Base-by-base conservation (phyloP, 441 rosid genomes). In the Jatropha podagrica region DNA sequence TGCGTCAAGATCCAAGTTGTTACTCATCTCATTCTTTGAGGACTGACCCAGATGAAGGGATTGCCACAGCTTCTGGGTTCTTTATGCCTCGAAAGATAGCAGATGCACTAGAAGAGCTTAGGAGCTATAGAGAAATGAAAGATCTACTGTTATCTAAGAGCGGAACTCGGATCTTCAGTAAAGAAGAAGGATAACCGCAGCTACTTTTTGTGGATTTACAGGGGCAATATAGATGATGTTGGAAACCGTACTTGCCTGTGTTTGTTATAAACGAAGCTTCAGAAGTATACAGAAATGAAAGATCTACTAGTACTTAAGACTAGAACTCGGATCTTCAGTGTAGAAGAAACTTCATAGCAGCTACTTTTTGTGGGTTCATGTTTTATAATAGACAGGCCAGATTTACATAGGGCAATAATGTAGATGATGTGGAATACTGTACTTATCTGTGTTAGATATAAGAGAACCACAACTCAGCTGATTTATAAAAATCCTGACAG, bases 41-140 rank as follows among this genome's bases (percentile, higher is more conserved):
- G 77, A 68, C 72, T 42, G 89, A 89, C 72, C 72, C 73, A 56
- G 92, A 85, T 74, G 91, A 83, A 60, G 89, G 81, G 37, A 74
- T 87, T 48, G 85, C 86, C 48, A 78, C 90, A n/a, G 89, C 92
- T 67, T 90, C 94, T 46, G 97, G 87, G 68, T 87, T 83, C 84
- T 89, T 88, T 11, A 76, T 91, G 88, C 88, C 90, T 0, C 86
- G 89, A 46, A 90, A 84, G 82, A 85, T 92, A 20, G 74, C 88
- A 1, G 97, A 94, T 85, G 98, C 96, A 2, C 82, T 92, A 4
- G 95, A 91, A 80, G 96, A 94, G 86, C 97, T 94, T 64, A 86
- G 77, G 88, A 90, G 92, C 81, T 91, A 90, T 82, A 78, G 82
- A 77, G 92, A 90, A 72, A 90, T 94, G 85, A 92, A 89, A 77